phyloP scores from a whole-genome alignment of 345 rosid species.

The Citrus reticulata region DNA sequence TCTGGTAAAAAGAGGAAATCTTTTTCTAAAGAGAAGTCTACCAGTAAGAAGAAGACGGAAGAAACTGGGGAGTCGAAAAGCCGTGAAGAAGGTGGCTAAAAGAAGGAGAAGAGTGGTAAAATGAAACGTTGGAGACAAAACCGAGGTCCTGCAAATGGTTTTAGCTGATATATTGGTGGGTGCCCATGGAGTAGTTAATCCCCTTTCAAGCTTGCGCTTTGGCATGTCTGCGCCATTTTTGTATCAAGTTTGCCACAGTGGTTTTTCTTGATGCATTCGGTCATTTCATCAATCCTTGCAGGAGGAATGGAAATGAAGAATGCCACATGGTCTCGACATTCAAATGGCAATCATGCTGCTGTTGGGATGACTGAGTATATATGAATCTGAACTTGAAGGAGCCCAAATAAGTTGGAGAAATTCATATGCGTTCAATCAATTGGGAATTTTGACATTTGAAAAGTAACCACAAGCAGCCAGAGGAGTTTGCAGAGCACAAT shows the following conservation, averaged over 20 bases:
- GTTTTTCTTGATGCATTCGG: not conserved
- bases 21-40: constrained; percentile 36
- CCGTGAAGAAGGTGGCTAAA: constrained; percentile 24
- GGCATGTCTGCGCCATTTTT: not conserved
- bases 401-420: not conserved
- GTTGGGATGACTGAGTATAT: not conserved
- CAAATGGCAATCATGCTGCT: too few relatives aligned
- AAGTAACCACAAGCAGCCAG: too few relatives aligned
- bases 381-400: not conserved
- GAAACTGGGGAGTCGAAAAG: constrained; percentile 21
- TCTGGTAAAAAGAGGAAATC: constrained; percentile 56
- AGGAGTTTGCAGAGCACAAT: not conserved
- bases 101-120: constrained; percentile 20
- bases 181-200: constrained; percentile 6
- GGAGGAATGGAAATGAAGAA: not conserved
- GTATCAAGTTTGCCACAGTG: not conserved
- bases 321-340: not conserved
- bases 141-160: constrained; percentile 13
- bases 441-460: too few relatives aligned
- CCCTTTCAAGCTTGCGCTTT: not conserved
- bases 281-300: not conserved
- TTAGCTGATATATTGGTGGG: constrained; percentile 7
- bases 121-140: constrained; percentile 27
- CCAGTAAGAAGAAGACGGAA: constrained; percentile 33
- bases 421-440: too few relatives aligned